Percentiles rank a stretch among this genome's conserved stretches.
These are phyloP conservation scores for Pleurotus sapidus DNA, from an alignment of 768 basidiomycete genomes.

Conservation along the genomic window DNA sequence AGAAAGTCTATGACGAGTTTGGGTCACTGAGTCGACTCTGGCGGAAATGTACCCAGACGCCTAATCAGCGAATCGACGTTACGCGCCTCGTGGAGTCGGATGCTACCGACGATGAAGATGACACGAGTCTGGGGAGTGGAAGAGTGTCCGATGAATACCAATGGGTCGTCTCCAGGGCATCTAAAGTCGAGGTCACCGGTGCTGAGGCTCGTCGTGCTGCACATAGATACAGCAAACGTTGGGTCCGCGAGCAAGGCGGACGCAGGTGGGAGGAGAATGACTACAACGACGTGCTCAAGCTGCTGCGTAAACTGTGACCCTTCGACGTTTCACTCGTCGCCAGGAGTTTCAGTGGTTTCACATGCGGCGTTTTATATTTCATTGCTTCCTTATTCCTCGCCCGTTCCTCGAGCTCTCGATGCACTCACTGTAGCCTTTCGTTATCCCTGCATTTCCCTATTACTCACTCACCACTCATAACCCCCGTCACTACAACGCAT, in stretches of 20 bases:
- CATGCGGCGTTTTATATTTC: neutral
- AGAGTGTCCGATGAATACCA: neutral
- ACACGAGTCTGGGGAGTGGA: neutral
- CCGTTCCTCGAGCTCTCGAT: neutral
- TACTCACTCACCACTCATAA: too few species aligned
- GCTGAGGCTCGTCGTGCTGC: conserved; percentile 2
- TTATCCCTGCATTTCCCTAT: neutral
- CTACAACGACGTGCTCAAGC: conserved; percentile 29
- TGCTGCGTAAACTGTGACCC: conserved; percentile 28
- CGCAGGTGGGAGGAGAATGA: conserved; percentile 32
- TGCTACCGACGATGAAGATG: conserved; percentile 1
- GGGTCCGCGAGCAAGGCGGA: conserved; percentile 38
- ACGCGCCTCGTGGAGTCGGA: conserved; percentile 4
- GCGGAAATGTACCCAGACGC: neutral
- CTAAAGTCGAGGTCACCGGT: neutral
- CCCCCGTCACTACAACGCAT: neutral
- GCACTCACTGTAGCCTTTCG: neutral
- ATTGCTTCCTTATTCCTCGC: neutral
- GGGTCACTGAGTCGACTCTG: neutral
- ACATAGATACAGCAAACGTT: conserved; percentile 26
- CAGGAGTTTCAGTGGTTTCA: neutral
- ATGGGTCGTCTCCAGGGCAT: conserved; percentile 4
- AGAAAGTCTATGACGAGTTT: neutral
- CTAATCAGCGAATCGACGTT: neutral
- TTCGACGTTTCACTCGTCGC: conserved; percentile 4